Evolutionary conservation across 129 eudicot species (phyloP).

Genomic region (Helianthus annuus): HanXRQr2.0-SUNRISE NC_035445.2:62444485-62444984

Average conservation of each 20-base stretch:
- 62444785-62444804: slow-evolving; percentile 46
- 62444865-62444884: slow-evolving; percentile 47
- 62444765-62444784: slow-evolving; percentile 51
- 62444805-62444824: slow-evolving; percentile 42
- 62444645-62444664: no score
- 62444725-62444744: slow-evolving; percentile 7
- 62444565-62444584: slow-evolving; percentile 71
- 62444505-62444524: slow-evolving; percentile 54
- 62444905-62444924: slow-evolving; percentile 1
- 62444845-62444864: slow-evolving; percentile 52
- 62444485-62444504: slow-evolving; percentile 54
- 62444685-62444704: no score
- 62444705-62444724: no score
- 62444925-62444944: no score
- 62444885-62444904: slow-evolving; percentile 47
- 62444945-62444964: no score
- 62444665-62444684: no score
- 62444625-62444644: not conserved
- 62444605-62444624: slow-evolving; percentile 48
- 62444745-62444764: slow-evolving; percentile 53
- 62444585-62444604: slow-evolving; percentile 53
- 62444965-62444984: no score
- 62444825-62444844: slow-evolving; percentile 46
- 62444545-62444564: slow-evolving; percentile 36
- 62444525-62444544: slow-evolving; percentile 16